These are phyloP conservation scores for Pseudogymnoascus sp. DNA, from an alignment of 2,329 filamentous ascomycete species.

Conservation along the genomic window DNA sequence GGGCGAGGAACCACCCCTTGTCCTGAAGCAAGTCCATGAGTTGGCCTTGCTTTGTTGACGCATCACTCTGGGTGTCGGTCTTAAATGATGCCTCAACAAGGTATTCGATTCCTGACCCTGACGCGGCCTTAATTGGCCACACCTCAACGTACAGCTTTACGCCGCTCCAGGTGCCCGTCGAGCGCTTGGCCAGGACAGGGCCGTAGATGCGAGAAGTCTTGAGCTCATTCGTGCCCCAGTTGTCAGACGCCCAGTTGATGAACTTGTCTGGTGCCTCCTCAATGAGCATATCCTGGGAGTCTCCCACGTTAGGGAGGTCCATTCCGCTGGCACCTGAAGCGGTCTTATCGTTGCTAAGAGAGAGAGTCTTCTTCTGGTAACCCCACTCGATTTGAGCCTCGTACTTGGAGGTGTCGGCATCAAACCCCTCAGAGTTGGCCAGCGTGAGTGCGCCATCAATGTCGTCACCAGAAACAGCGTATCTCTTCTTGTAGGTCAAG, in stretches of 20 bases:
- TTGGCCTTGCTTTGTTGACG: conserved; percentile 16
- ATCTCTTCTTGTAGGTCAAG: conserved; percentile 35
- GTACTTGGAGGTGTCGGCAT: conserved; percentile 26
- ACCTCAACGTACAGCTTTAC: conserved; percentile 28
- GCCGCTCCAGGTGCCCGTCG: conserved; percentile 26
- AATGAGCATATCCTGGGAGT: conserved; percentile 22
- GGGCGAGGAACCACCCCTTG: conserved; percentile 26
- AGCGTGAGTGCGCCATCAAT: conserved; percentile 27
- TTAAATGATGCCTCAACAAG: conserved; percentile 29
- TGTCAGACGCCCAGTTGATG: conserved; percentile 24
- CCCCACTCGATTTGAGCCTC: conserved; percentile 33
- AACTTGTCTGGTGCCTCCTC: conserved; percentile 28
- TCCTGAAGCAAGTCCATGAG: conserved; percentile 20
- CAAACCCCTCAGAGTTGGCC: conserved; percentile 30
- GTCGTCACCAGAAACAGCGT: conserved; percentile 24
- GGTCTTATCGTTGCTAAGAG: conserved; percentile 28
- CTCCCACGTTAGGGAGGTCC: conserved; percentile 20
- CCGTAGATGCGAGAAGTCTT: conserved; percentile 26
- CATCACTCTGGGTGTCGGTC: conserved; percentile 17
- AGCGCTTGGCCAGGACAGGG: conserved; percentile 28
- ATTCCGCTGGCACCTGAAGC: conserved; percentile 24
- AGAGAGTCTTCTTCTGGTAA: conserved; percentile 32
- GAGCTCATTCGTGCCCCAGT: conserved; percentile 25
- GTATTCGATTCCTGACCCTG: conserved; percentile 22
- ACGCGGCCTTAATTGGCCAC: conserved; percentile 26